A percentile compares a stretch with the other conserved stretches of the same genome.
phyloP scores from a whole-genome alignment of 257 asterid genomes.

The Solanum tarapatanum region DNA sequence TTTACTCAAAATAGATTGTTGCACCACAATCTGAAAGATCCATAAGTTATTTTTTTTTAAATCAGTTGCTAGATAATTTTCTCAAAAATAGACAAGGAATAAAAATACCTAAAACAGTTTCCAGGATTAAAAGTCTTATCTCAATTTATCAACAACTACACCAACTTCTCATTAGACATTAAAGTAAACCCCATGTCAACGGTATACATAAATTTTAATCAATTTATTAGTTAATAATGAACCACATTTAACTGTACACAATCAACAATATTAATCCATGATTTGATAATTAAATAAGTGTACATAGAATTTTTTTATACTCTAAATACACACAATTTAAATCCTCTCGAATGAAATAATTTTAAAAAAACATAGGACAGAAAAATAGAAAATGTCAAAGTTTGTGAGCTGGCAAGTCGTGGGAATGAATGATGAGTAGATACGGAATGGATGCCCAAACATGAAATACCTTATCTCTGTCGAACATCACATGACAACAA shows the following conservation, averaged over 20 bases:
- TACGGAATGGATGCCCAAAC: neutral
- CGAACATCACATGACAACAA: slow-evolving; percentile 10
- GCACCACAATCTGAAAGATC: neutral
- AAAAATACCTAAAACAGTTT: neutral
- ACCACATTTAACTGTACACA: neutral
- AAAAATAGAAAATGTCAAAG: neutral
- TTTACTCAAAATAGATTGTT: neutral
- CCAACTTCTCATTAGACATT: neutral
- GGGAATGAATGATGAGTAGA: neutral
- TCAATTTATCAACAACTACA: neutral
- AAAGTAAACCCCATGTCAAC: neutral
- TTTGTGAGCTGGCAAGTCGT: neutral
- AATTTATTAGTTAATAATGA: neutral
- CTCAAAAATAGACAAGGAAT: neutral
- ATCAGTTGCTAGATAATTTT: neutral
- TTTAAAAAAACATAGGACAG: neutral
- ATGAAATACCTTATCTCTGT: slow-evolving; percentile 17
- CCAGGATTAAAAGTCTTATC: neutral
- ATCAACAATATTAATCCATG: neutral
- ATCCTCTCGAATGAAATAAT: neutral
- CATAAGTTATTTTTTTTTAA: neutral
- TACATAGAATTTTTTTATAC: neutral
- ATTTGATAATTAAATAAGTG: neutral
- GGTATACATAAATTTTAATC: neutral
- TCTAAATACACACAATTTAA: neutral